Evolutionary conservation across 2,329 filamentous ascomycete species (phyloP).

Genomic region (Cladosporium sp.): DNA sequence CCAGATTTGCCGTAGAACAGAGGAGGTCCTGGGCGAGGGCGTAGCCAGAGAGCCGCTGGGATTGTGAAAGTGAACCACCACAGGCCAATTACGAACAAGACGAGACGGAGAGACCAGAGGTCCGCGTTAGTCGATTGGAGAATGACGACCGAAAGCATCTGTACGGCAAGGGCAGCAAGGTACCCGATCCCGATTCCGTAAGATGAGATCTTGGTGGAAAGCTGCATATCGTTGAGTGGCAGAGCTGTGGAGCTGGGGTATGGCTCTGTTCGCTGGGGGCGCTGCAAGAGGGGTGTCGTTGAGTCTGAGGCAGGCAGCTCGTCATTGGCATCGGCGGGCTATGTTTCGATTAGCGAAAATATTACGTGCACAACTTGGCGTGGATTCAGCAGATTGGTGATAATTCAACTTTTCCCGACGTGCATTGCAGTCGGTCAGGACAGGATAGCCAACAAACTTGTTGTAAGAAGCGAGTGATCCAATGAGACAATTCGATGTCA

Average conservation of each 20-base stretch:
- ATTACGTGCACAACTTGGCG: not conserved
- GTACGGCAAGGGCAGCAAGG: conserved; percentile 78
- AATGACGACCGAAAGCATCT: conserved; percentile 76
- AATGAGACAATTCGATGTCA: not conserved
- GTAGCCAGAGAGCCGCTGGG: conserved; percentile 82
- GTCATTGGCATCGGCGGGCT: conserved; percentile 28
- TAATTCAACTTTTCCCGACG: not conserved
- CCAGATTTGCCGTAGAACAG: conserved; percentile 35
- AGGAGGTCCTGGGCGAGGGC: conserved; percentile 84
- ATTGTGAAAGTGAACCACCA: conserved; percentile 96
- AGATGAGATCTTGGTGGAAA: conserved; percentile 89
- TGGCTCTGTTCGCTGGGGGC: conserved; percentile 31
- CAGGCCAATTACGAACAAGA: conserved; percentile 78
- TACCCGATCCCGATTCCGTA: conserved; percentile 95
- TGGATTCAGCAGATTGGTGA: not conserved
- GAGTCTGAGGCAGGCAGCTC: conserved; percentile 36
- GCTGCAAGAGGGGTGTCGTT: conserved; percentile 40
- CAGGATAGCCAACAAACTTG: not conserved
- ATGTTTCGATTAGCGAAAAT: not conserved
- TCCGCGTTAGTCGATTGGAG: conserved; percentile 71
- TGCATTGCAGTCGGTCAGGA: not conserved
- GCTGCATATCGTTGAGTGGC: conserved; percentile 63
- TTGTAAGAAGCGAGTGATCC: not conserved
- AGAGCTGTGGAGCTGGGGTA: conserved; percentile 36
- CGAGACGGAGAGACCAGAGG: conserved; percentile 80